These are phyloP conservation scores for Candida koratica DNA, from an alignment of 805 yeast species.

Conservation along the genomic window DNA sequence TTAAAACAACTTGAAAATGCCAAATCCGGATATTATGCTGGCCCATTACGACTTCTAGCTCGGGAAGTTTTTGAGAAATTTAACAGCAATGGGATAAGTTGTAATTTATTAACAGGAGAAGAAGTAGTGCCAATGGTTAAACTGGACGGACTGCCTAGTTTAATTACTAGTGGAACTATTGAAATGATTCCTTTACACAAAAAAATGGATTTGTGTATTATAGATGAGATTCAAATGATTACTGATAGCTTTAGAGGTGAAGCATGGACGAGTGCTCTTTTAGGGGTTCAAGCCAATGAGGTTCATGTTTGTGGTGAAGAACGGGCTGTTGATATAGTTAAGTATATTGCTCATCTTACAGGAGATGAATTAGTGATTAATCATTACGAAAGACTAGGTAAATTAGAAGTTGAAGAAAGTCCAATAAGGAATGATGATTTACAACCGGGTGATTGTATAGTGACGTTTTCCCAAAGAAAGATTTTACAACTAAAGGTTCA, in stretches of 20 bases:
- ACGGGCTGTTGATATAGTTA: constrained; percentile 67
- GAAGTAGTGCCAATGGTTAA: constrained; percentile 75
- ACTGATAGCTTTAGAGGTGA: constrained; percentile 75
- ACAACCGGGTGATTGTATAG: constrained; percentile 79
- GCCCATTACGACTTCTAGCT: constrained; percentile 87
- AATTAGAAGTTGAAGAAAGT: constrained; percentile 49
- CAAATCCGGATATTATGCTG: constrained; percentile 84
- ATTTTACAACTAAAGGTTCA: constrained; percentile 65
- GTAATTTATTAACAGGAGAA: constrained; percentile 94
- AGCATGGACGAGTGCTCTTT: constrained; percentile 89
- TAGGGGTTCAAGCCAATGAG: constrained; percentile 83
- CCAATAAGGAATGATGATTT: constrained; percentile 35
- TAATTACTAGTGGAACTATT: constrained; percentile 80
- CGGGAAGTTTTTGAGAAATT: constrained; percentile 87
- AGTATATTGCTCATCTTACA: constrained; percentile 55
- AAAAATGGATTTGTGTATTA: constrained; percentile 78
- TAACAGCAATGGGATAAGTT: constrained; percentile 57
- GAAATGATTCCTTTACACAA: constrained; percentile 80
- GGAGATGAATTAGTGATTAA: constrained; percentile 80
- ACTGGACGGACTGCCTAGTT: constrained; percentile 66
- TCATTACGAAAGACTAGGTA: constrained; percentile 70
- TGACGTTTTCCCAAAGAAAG: constrained; percentile 74
- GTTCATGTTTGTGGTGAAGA: constrained; percentile 93
- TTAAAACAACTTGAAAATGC: constrained; percentile 61
- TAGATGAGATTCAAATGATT: constrained; percentile 97